Evolutionary conservation across 352 stramenopile species (phyloP).

Genomic region (Peronosclerospora sorghi): DNA sequence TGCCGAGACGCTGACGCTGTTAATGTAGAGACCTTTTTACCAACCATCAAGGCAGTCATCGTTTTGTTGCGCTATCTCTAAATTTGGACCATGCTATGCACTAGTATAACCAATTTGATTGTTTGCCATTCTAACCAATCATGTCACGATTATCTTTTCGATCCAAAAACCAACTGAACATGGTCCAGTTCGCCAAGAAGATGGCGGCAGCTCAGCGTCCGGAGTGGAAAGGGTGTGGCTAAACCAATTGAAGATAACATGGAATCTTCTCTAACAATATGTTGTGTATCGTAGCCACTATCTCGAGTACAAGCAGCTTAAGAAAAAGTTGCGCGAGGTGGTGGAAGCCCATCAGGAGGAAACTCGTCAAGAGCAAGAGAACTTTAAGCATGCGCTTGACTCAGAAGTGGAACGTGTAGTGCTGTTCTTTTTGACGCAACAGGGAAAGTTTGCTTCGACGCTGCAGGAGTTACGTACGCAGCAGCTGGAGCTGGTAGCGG

Average conservation of each 20-base stretch:
- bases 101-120: too few species aligned
- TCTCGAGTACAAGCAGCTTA: slow-evolving; percentile 86
- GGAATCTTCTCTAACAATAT: not conserved
- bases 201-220: slow-evolving; percentile 52
- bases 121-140: too few species aligned
- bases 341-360: slow-evolving; percentile 34
- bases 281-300: slow-evolving; percentile 47
- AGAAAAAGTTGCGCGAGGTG: slow-evolving; percentile 78
- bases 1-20: slow-evolving; percentile 40
- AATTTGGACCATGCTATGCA: slow-evolving; percentile 21
- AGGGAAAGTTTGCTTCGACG: slow-evolving; percentile 73
- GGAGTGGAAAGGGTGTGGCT: slow-evolving; percentile 53
- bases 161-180: slow-evolving; percentile 5
- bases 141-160: too few species aligned
- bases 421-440: slow-evolving; percentile 78
- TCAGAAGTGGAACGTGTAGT: slow-evolving; percentile 77
- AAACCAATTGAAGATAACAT: not conserved
- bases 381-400: slow-evolving; percentile 68
- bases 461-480: slow-evolving; percentile 37
- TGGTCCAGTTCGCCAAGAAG: slow-evolving; percentile 83
- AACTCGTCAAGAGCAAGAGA: slow-evolving; percentile 36
- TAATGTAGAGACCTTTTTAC: slow-evolving; percentile 19
- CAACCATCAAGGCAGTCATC: slow-evolving; percentile 18
- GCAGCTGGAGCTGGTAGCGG: slow-evolving; percentile 27
- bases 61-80: too few species aligned